Conservation (phyloP, 2,329 filamentous ascomycete genomes). For the Venturia aucupariae region DNA sequence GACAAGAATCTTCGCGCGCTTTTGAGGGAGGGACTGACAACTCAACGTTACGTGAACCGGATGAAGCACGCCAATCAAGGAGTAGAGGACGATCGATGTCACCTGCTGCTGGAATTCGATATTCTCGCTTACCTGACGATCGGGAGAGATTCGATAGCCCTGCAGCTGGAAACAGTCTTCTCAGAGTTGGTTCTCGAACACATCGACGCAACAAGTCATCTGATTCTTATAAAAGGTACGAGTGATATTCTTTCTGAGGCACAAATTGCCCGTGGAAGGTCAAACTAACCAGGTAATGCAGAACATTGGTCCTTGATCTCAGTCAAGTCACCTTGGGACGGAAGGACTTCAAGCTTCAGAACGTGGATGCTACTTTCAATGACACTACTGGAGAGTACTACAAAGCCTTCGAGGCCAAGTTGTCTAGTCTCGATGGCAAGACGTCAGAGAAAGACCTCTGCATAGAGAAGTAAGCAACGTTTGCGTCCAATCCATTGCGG, state of each 20-base stretch:
- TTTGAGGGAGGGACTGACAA: background rate
- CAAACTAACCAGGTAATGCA: background rate
- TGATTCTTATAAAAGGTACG: background rate
- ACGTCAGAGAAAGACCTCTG: constrained; percentile 52
- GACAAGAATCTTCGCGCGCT: background rate
- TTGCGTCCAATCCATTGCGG: background rate
- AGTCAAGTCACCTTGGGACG: constrained; percentile 49
- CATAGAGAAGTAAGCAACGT: constrained; percentile 45
- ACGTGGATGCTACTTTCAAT: constrained; percentile 59
- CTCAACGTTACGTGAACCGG: background rate
- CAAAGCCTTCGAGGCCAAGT: constrained; percentile 46
- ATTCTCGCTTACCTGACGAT: background rate
- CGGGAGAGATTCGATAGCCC: background rate
- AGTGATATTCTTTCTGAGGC: background rate
- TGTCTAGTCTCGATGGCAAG: constrained; percentile 30
- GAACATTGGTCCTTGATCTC: background rate
- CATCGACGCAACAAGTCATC: background rate
- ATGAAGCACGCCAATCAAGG: background rate
- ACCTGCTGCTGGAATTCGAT: background rate
- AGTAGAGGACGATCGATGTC: constrained; percentile 1
- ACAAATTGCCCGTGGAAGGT: background rate
- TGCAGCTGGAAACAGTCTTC: background rate
- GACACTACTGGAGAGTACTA: constrained; percentile 55
- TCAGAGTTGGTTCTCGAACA: background rate
- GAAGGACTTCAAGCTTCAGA: constrained; percentile 54